phyloP scores from a whole-genome alignment of 495 filamentous ascomycete genomes.

The Immersiella caudata region DNA sequence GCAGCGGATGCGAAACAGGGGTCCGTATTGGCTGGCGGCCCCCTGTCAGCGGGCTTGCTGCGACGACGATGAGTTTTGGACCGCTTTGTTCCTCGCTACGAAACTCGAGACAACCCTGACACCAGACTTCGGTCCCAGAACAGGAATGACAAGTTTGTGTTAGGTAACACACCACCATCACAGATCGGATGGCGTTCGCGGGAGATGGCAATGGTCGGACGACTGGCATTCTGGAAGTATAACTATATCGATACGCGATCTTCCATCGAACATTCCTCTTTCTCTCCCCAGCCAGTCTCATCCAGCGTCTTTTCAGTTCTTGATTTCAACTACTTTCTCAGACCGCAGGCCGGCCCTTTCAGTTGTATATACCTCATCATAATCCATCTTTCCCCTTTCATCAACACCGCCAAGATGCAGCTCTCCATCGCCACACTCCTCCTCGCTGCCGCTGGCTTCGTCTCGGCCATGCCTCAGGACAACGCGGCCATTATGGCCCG shows the following conservation, averaged over 20 bases:
- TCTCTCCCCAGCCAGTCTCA: constrained; percentile 13
- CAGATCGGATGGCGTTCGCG: neutral
- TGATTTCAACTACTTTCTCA: constrained; percentile 4
- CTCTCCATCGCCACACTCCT: constrained; percentile 26
- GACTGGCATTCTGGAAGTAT: neutral
- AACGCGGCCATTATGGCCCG: constrained; percentile 20
- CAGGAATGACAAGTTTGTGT: neutral
- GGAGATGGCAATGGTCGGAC: neutral
- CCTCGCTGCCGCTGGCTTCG: constrained; percentile 27
- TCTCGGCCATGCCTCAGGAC: constrained; percentile 24
- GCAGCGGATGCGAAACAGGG: constrained; percentile 15
- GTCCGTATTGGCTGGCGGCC: constrained; percentile 6
- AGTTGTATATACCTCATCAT: neutral
- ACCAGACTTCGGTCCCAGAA: constrained; percentile 1
- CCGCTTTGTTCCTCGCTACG: neutral
- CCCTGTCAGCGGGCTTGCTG: neutral
- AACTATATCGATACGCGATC: neutral
- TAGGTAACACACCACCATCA: neutral
- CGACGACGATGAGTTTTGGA: constrained; percentile 4
- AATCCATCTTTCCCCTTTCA: constrained; percentile 4
- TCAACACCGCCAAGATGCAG: constrained; percentile 27
- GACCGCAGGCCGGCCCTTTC: constrained; percentile 16
- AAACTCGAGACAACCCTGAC: constrained; percentile 16
- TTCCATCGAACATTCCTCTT: too few species aligned
- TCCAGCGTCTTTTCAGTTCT: constrained; percentile 9